A percentile compares a stretch with the other conserved stretches of the same genome.
These are phyloP conservation scores for Allium sativum DNA, from an alignment of 106 monocot genomes.

Conservation along the genomic window DNA sequence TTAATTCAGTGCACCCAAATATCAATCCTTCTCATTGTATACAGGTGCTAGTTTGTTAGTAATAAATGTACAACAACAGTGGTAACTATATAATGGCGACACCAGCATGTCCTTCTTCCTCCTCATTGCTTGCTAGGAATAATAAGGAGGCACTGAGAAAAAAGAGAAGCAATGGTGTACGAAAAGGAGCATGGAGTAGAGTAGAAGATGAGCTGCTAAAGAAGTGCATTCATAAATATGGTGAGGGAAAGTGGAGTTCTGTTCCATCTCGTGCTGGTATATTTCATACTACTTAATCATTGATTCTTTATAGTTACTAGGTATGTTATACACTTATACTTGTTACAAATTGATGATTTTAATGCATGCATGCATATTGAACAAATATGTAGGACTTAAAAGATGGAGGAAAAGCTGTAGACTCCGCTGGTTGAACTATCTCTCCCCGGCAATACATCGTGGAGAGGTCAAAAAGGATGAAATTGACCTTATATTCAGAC, in stretches of 20 bases:
- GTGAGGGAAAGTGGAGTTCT: neutral
- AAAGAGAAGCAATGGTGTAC: neutral
- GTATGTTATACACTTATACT: neutral
- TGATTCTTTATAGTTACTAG: neutral
- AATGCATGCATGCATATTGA: neutral
- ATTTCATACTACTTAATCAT: neutral
- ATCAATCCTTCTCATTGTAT: too few species aligned
- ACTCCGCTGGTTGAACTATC: constrained; percentile 2
- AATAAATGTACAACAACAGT: too few species aligned
- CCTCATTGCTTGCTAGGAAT: too few species aligned
- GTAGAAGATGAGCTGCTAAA: neutral
- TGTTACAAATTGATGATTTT: neutral
- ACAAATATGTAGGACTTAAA: neutral
- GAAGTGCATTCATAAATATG: constrained; percentile 3
- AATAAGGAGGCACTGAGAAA: too few species aligned
- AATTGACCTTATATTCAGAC: constrained; percentile 2
- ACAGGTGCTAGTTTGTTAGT: too few species aligned
- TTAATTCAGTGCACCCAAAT: too few species aligned
- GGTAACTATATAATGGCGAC: too few species aligned
- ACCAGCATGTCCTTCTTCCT: too few species aligned
- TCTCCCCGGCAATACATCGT: neutral
- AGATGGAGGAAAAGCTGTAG: constrained; percentile 3
- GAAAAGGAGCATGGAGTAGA: neutral
- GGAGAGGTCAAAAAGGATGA: neutral
- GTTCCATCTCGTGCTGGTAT: constrained; percentile 1